Base-by-base conservation (phyloP, 2,329 filamentous ascomycete genomes). In the Apiospora pterosperma region DNA sequence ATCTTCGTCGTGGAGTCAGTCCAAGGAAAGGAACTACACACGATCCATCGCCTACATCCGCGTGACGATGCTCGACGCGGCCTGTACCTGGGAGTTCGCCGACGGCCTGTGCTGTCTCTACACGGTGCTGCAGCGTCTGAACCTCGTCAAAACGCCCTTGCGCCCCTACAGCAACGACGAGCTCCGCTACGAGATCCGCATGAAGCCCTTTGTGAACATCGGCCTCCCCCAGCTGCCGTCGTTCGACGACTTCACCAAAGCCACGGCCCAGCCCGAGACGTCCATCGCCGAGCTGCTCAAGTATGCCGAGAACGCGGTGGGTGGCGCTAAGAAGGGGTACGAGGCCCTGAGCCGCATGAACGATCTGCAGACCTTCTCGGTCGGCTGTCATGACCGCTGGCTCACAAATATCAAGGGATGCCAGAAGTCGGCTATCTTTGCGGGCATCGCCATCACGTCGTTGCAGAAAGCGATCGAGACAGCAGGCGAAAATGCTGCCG, bases 111-210 rank as follows among this genome's bases (percentile, higher is more conserved):
- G 80, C 59, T 81, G 85, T 59, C 80, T 97, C 23, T 95, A 93
- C 76, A 85, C 85, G 0, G 81, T 88, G 1, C 80, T 96, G 1
- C 75, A 81, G 34, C 88, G 91, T 10, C 81, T 91, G 7, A 71
- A 76, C 31, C 73, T 88, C 66, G 69, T 93, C 69, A 77, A 81
- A 61, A 64, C 78, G 0, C 85, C 82, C 5, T 76, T 76, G 0
- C 80, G 87, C 1, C 88, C 90, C 0, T 96, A 93, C 74, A 87
- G 88, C 64, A 86, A 85, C 19, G 85, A 91, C 64, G 77, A 82
- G 36, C 79, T 93, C 5, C 88, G 92, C 14, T 94, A 96, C 75
- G 91, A 96, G 69, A 79, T 96, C 11, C 90, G 94, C 65, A 96
- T 97, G 92, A 92, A 91, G 71, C 92, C 93, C 0, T 97, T 96